phyloP scores from a whole-genome alignment of 2,329 filamentous ascomycete genomes.

The Plenodomus lindquistii region DNA sequence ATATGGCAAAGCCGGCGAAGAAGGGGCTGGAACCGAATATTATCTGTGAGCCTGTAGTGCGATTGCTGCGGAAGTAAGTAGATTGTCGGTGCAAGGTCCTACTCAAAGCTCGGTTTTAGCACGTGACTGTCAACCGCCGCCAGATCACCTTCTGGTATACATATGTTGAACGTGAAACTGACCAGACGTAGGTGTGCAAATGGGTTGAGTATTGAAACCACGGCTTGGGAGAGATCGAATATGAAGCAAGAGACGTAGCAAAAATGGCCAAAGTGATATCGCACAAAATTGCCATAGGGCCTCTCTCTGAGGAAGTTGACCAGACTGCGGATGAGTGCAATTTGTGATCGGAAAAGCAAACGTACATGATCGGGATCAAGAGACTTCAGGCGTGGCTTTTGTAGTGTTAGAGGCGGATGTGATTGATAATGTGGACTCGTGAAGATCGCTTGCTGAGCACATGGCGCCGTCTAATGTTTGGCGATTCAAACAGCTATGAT shows the following conservation, averaged over 20 bases:
- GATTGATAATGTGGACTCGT: background rate
- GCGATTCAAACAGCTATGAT: conserved; percentile 6
- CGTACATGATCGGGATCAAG: background rate
- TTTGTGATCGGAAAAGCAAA: background rate
- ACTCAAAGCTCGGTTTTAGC: conserved; percentile 6
- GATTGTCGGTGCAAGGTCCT: background rate
- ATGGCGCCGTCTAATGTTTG: background rate
- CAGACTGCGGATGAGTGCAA: too few species aligned
- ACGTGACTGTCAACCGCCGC: background rate
- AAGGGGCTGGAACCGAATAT: conserved; percentile 48
- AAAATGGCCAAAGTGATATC: too few species aligned
- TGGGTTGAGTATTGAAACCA: conserved; percentile 65
- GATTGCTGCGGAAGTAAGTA: conserved; percentile 62
- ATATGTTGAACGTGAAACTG: background rate
- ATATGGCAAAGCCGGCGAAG: conserved; percentile 48
- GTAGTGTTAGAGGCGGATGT: background rate
- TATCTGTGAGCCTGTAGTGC: conserved; percentile 60
- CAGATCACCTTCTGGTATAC: too few species aligned
- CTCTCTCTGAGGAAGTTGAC: too few species aligned
- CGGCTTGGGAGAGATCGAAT: conserved; percentile 59
- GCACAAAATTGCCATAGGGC: too few species aligned
- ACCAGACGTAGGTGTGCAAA: conserved; percentile 50
- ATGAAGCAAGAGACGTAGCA: conserved; percentile 25
- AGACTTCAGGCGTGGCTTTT: background rate
- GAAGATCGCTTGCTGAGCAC: background rate